These are phyloP conservation scores for Tephrocybe sp. DNA, from an alignment of 768 basidiomycete genomes.

Conservation along the genomic window DNA sequence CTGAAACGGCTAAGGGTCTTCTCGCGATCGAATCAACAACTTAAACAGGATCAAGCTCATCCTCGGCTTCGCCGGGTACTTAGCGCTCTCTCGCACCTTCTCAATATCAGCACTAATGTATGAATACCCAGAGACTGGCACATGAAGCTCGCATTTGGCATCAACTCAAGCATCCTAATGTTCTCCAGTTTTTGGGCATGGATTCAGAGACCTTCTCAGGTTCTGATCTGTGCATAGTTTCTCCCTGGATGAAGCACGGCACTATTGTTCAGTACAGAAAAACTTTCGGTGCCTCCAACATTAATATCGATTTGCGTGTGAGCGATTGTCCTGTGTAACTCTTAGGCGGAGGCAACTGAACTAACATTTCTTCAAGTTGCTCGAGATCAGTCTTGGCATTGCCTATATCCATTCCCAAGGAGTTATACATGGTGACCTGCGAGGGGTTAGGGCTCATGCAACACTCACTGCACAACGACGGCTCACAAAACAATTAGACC, in stretches of 20 bases:
- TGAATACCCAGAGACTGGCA: constrained; percentile 13
- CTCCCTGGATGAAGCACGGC: constrained; percentile 18
- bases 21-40: constrained; percentile 16
- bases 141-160: constrained; percentile 19
- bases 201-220: constrained; percentile 17
- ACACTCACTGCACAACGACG: not conserved
- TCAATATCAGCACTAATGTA: no score
- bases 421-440: constrained; percentile 16
- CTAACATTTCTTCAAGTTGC: no score
- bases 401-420: constrained; percentile 14
- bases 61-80: constrained; percentile 14
- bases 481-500: constrained; percentile 2
- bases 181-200: constrained; percentile 19
- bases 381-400: constrained; percentile 16
- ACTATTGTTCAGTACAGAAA: constrained; percentile 18
- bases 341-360: no score
- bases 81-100: not conserved
- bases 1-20: constrained; percentile 15
- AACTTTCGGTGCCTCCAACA: constrained; percentile 14
- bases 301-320: constrained; percentile 15
- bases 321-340: no score
- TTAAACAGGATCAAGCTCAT: constrained; percentile 11
- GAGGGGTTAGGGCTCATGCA: constrained; percentile 9
- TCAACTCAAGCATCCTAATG: constrained; percentile 16
- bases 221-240: constrained; percentile 11